Evolutionary conservation across 169 alveolate species (phyloP).

Genomic region (Eimeria nieschulzi): DNA sequence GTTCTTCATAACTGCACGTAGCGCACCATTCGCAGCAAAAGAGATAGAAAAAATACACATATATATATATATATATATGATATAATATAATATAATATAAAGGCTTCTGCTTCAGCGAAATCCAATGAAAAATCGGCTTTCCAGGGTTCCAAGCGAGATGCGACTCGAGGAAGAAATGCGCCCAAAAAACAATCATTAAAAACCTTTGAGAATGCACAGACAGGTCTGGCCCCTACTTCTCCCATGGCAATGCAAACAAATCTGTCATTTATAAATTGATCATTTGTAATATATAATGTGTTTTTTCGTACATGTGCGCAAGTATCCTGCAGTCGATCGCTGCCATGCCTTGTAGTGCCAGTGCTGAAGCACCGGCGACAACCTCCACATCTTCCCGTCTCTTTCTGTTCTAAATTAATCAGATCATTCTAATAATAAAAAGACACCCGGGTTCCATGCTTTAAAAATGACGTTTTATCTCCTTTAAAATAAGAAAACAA

Average conservation of each 20-base stretch:
- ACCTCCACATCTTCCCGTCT: constrained; percentile 63
- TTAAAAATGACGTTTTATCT: neutral
- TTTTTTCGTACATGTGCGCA: constrained; percentile 85
- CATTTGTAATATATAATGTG: neutral
- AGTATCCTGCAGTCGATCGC: constrained; percentile 89
- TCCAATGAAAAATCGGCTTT: neutral
- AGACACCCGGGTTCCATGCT: neutral
- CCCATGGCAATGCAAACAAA: neutral
- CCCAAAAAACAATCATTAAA: neutral
- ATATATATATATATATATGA: constrained; percentile 3
- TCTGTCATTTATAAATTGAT: neutral
- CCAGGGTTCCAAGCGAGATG: neutral
- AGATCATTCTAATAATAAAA: neutral
- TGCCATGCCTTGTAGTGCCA: constrained; percentile 94
- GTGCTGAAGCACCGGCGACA: constrained; percentile 75
- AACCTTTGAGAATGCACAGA: neutral
- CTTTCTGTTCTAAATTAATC: neutral
- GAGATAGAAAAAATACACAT: neutral
- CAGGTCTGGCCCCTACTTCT: neutral
- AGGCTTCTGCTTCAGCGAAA: neutral
- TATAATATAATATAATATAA: constrained; percentile 1
- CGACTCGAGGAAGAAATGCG: neutral
- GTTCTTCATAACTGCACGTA: constrained; percentile 83
- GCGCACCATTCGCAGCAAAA: neutral
- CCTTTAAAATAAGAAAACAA: neutral